These are phyloP conservation scores for Bacidia rubella DNA, from an alignment of 495 filamentous ascomycete species.

Conservation along the genomic window DNA sequence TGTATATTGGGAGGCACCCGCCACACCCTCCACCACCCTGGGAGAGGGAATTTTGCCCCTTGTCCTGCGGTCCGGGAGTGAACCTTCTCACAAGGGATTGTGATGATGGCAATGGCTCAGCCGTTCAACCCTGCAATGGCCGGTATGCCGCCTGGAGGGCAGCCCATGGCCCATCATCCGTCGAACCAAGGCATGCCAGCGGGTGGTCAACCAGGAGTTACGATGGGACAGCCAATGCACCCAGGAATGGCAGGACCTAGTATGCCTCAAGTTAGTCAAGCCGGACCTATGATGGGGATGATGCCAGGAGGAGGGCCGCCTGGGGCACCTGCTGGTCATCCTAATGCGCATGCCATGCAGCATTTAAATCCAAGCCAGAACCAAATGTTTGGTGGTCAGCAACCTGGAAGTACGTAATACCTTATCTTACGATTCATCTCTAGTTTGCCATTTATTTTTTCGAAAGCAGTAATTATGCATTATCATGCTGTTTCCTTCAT, in stretches of 20 bases:
- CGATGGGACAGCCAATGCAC: constrained; percentile 67
- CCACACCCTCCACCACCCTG: not conserved
- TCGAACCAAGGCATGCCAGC: constrained; percentile 54
- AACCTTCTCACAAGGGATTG: not conserved
- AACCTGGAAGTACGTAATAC: constrained; percentile 12
- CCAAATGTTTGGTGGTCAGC: constrained; percentile 50
- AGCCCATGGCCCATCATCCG: constrained; percentile 59
- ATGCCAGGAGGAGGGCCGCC: constrained; percentile 48
- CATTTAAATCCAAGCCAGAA: constrained; percentile 57
- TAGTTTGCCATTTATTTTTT: too few species aligned
- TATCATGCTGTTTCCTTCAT: too few species aligned
- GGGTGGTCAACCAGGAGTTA: constrained; percentile 34
- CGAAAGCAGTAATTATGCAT: too few species aligned
- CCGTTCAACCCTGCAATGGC: constrained; percentile 57
- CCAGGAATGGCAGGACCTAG: constrained; percentile 73
- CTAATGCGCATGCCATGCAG: constrained; percentile 64
- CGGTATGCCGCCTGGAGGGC: constrained; percentile 54
- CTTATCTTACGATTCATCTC: constrained; percentile 11
- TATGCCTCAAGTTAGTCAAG: constrained; percentile 64
- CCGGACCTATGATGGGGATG: constrained; percentile 71
- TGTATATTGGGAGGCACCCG: not conserved
- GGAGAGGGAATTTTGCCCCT: not conserved
- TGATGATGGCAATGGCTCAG: constrained; percentile 57
- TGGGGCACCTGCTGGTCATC: constrained; percentile 39
- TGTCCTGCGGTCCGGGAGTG: not conserved